Evolutionary conservation across 2,329 filamentous ascomycete genomes (phyloP).

Genomic region (Saccharata proteae): DNA sequence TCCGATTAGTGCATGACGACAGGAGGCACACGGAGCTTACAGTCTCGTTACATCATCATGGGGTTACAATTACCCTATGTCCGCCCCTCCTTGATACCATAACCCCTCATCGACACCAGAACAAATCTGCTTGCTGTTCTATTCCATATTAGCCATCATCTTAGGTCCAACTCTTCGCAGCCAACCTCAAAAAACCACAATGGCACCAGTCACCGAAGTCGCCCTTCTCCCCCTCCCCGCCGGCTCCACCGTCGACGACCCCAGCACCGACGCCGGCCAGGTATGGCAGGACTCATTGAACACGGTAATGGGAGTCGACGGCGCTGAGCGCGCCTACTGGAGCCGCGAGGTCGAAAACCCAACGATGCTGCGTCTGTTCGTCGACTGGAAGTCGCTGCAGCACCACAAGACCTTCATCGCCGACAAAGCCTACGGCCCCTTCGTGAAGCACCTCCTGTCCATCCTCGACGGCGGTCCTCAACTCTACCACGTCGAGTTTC

Average conservation of each 20-base stretch:
- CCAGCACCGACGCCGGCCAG: not conserved
- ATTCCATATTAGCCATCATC: not conserved
- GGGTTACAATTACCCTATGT: no score
- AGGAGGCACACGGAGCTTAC: no score
- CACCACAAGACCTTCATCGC: not conserved
- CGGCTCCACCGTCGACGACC: not conserved
- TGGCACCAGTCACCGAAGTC: not conserved
- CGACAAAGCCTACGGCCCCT: not conserved
- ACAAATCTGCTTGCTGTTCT: slow-evolving; percentile 12
- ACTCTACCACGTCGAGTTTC: not conserved
- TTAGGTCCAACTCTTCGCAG: not conserved
- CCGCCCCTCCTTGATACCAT: no score
- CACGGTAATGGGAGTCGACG: not conserved
- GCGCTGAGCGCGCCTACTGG: not conserved
- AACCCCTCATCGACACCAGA: no score
- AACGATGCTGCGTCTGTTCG: not conserved
- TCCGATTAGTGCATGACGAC: no score
- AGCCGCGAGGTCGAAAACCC: not conserved
- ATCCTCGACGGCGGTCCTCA: not conserved
- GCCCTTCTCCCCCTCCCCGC: not conserved
- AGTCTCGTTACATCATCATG: no score
- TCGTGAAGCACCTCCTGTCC: not conserved
- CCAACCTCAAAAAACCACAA: not conserved
- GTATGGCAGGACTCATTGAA: not conserved
- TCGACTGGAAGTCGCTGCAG: not conserved